Evolutionary conservation across 768 basidiomycete genomes (phyloP).

Genomic region (Gymnopilus junonius): DNA sequence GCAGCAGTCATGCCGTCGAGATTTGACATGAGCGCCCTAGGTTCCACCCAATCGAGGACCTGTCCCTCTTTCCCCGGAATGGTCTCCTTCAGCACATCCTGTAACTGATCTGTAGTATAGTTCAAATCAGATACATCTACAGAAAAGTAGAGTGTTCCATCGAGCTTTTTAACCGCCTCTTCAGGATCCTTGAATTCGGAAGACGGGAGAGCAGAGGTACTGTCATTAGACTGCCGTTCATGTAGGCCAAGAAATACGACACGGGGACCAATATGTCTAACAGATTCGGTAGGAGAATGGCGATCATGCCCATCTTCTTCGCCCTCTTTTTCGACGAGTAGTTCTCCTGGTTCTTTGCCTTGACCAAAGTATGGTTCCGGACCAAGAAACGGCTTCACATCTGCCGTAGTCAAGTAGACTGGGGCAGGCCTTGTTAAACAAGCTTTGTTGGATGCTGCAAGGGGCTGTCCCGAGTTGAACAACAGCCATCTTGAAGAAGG

Average conservation of each 20-base stretch:
- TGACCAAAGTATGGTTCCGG: conserved; percentile 74
- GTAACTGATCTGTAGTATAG: conserved; percentile 34
- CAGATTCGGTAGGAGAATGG: conserved; percentile 51
- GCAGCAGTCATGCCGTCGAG: conserved; percentile 72
- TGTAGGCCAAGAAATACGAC: conserved; percentile 84
- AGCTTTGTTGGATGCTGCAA: conserved; percentile 48
- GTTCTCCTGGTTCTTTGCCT: conserved; percentile 49
- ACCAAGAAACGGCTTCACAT: conserved; percentile 70
- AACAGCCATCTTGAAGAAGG: conserved; percentile 76
- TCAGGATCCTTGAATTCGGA: conserved; percentile 66
- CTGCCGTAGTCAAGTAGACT: conserved; percentile 60
- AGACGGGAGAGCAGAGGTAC: conserved; percentile 59
- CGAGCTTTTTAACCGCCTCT: conserved; percentile 56
- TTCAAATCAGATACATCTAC: conserved; percentile 69
- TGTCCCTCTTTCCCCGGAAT: conserved; percentile 42
- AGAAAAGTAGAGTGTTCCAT: conserved; percentile 88
- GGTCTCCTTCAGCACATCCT: conserved; percentile 43
- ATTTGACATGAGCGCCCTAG: conserved; percentile 56
- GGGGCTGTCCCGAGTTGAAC: conserved; percentile 75
- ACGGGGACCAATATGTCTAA: conserved; percentile 59
- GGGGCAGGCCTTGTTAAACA: conserved; percentile 38
- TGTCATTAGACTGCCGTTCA: conserved; percentile 47
- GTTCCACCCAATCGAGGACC: conserved; percentile 64
- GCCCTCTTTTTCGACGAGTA: conserved; percentile 34
- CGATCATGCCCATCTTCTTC: conserved; percentile 23